These are phyloP conservation scores for Penicillium lagena DNA, from an alignment of 495 filamentous ascomycete species.

Conservation along the genomic window DNA sequence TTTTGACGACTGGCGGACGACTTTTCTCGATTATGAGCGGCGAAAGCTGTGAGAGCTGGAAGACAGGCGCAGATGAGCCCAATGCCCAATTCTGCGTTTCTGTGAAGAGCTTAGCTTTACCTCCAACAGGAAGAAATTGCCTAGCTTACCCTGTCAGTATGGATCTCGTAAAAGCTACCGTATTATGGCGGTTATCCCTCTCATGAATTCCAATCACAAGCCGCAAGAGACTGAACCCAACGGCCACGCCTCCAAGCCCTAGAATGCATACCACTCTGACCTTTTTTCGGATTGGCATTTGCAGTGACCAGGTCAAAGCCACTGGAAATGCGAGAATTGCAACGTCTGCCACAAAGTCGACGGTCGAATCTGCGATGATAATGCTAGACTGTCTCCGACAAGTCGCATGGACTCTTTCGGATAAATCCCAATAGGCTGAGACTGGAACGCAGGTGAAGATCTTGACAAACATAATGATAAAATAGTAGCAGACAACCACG, in stretches of 20 bases:
- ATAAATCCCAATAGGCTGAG: conserved; percentile 14
- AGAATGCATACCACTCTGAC: conserved; percentile 20
- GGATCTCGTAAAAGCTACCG: neutral
- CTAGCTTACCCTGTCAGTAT: neutral
- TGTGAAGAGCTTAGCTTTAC: neutral
- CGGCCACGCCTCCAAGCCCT: conserved; percentile 22
- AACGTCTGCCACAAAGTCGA: conserved; percentile 24
- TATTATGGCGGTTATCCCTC: conserved; percentile 9
- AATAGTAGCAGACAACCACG: conserved; percentile 20
- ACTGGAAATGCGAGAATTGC: conserved; percentile 23
- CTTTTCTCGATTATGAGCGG: neutral
- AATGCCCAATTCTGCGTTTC: neutral
- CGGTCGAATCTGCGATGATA: conserved; percentile 21
- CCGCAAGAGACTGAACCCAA: conserved; percentile 20
- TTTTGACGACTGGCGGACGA: neutral
- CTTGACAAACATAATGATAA: conserved; percentile 20
- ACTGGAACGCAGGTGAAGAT: conserved; percentile 22
- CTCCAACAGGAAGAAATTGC: neutral
- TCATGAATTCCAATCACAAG: conserved; percentile 20
- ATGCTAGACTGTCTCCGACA: conserved; percentile 21
- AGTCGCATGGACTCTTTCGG: neutral
- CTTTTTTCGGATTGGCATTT: conserved; percentile 23
- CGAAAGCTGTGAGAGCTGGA: neutral
- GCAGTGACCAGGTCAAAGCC: conserved; percentile 20
- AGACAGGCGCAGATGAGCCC: neutral